Percentiles rank a stretch among this genome's conserved stretches.
Evolutionary conservation across 2,329 filamentous ascomycete genomes (phyloP).

Genomic region (Eurotiales sp.): DNA sequence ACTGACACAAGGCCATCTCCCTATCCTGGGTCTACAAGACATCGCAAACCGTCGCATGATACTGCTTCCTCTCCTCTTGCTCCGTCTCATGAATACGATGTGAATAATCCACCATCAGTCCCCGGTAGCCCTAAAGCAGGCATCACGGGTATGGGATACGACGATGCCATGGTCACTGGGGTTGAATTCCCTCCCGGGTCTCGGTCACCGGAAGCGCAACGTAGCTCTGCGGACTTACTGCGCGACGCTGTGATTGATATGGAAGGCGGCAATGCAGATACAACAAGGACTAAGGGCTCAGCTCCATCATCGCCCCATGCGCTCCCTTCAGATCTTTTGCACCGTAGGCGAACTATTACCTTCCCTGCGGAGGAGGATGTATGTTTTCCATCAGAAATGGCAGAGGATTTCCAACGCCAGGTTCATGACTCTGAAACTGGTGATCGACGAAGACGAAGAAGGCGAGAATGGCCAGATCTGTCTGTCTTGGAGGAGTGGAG

Average conservation of each 20-base stretch:
- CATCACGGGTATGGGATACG: conserved; percentile 48
- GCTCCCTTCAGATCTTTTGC: conserved; percentile 35
- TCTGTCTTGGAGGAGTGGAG: conserved; percentile 84
- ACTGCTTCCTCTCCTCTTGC: conserved; percentile 26
- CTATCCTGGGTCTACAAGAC: conserved; percentile 20
- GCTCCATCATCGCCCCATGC: conserved; percentile 38
- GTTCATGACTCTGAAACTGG: conserved; percentile 43
- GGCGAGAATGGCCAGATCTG: conserved; percentile 81
- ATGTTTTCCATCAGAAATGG: conserved; percentile 83
- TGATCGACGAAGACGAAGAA: conserved; percentile 55
- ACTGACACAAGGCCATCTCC: conserved; percentile 27
- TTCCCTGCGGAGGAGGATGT: conserved; percentile 78
- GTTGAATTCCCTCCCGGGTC: conserved; percentile 34
- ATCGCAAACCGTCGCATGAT: conserved; percentile 25
- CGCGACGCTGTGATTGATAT: conserved; percentile 46
- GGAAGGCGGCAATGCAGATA: conserved; percentile 25
- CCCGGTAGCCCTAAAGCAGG: conserved; percentile 56
- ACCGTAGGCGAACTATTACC: conserved; percentile 56
- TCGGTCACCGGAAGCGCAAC: conserved; percentile 34
- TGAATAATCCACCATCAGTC: conserved; percentile 63
- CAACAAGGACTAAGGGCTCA: conserved; percentile 13
- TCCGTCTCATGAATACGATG: conserved; percentile 49
- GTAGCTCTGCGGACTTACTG: conserved; percentile 24
- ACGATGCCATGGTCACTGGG: conserved; percentile 51
- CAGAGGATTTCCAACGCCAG: conserved; percentile 63